Evolutionary conservation across 2,329 filamentous ascomycete species (phyloP), one percentile per base, ranked within the genome.

Genomic region (Dactylonectria estremocensis): DNA sequence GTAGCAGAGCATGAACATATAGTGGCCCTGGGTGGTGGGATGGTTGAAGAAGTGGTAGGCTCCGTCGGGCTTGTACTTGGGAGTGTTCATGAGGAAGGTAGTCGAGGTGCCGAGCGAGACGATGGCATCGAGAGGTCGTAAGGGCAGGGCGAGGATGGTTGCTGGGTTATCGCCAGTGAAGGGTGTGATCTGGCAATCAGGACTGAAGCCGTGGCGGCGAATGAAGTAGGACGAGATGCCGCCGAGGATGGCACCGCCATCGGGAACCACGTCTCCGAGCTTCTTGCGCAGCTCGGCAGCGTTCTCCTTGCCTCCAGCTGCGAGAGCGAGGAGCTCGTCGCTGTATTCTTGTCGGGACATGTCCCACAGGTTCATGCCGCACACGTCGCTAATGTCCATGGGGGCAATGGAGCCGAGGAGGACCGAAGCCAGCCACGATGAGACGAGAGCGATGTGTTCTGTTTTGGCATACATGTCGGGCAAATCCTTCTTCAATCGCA

Each of bases 1-100:
- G 86, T 98, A 99, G 87, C 96, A 99, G 40, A 99, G 90, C 96
- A 99, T 99, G 83, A 99, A 98, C 96, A 99, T 98, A 88, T 97
- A 98, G 67, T 98, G 89, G 1, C 93, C 94, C 0, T 91, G 85
- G 1, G 94, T 97, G 50, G 95, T 96, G 1, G 96, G 96, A 81
- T 98, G 95, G 84, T 98, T 97, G 89, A 98, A 97, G 86, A 98
- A 97, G 84, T 99, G 96, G 78, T 97, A 97, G 7, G 93, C 90
- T 3, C 94, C 93, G 77, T 98, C 92, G 2, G 96, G 94, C 79
- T 92, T 92, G 87, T 97, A 98, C 75, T 89, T 87, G n/a, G 94
- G 91, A 5, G 96, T 98, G 77, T 93, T 95, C 95, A 98, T 98
- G 68, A 99, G 89, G 85, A 98, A 98, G 3, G 96, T 99, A 1